Conservation (phyloP, 805 yeast species). For the Pichia thaimueangensis region DNA sequence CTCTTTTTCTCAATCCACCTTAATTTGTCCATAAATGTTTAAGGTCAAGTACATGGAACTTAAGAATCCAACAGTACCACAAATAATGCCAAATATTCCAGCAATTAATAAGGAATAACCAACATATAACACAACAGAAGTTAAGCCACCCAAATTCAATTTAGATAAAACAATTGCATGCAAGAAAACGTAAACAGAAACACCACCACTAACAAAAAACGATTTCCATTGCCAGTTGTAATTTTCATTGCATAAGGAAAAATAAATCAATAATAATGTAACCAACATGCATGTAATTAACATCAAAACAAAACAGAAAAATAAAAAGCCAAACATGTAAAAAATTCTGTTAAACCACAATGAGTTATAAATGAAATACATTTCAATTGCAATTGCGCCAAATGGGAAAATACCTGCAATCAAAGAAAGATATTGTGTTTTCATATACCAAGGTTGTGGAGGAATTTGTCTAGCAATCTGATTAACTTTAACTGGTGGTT, state of each 20-base stretch:
- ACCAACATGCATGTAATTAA: conserved; percentile 73
- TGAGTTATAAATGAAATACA: conserved; percentile 86
- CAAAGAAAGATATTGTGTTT: conserved; percentile 57
- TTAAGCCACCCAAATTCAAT: conserved; percentile 63
- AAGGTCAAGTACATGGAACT: conserved; percentile 69
- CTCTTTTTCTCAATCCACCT: conserved; percentile 70
- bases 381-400: conserved; percentile 89
- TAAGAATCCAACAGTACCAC: conserved; percentile 84
- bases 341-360: conserved; percentile 90
- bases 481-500: conserved; percentile 76
- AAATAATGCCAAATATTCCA: conserved; percentile 63
- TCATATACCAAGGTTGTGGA: conserved; percentile 76
- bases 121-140: conserved; percentile 70
- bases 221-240: conserved; percentile 98
- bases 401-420: conserved; percentile 91
- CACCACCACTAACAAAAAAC: conserved; percentile 80
- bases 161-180: conserved; percentile 74
- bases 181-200: conserved; percentile 74
- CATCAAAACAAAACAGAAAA: conserved; percentile 82
- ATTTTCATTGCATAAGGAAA: conserved; percentile 82
- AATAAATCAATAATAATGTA: conserved; percentile 73
- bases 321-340: conserved; percentile 96
- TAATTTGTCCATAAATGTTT: conserved; percentile 76
- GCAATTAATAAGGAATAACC: conserved; percentile 79
- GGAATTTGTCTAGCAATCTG: conserved; percentile 98